Percentiles rank a stretch among this genome's conserved stretches.
Conservation (phyloP, 257 asterid genomes). For the Oldenlandia corymbosa region DNA sequence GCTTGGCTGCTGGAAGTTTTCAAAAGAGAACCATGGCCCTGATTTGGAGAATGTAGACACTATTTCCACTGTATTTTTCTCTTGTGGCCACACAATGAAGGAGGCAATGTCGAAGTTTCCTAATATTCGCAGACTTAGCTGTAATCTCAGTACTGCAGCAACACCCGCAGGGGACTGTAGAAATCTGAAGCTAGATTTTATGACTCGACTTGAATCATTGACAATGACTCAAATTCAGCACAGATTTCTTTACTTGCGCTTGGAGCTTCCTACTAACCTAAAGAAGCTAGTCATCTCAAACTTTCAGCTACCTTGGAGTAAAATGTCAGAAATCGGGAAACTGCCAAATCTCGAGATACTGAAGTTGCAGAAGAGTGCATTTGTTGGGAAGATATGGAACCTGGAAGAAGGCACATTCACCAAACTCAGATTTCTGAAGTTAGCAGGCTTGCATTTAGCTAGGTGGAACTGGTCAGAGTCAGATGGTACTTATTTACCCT, state of each 20-base stretch:
- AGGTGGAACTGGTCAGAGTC: not conserved
- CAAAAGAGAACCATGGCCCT: not conserved
- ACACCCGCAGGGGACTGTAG: not conserved
- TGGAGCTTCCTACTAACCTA: not conserved
- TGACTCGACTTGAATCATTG: not conserved
- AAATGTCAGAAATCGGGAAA: not conserved
- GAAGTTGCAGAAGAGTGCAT: not conserved
- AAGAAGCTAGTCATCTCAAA: not conserved
- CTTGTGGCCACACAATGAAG: not conserved
- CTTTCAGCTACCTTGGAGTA: not conserved
- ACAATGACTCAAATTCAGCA: not conserved
- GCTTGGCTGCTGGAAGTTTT: not conserved
- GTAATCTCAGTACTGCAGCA: not conserved
- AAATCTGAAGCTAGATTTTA: not conserved
- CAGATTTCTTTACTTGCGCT: not conserved
- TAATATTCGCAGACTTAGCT: not conserved
- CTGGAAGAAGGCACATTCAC: not conserved
- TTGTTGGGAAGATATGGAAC: not conserved
- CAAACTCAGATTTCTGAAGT: constrained; percentile 1
- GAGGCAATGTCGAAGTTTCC: constrained; percentile 2
- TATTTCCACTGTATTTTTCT: not conserved
- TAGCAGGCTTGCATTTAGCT: not conserved
- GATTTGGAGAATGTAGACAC: not conserved
- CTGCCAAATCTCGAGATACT: constrained; percentile 2
- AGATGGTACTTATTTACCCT: not conserved